Evolutionary conservation across 371 early-diverging fungal genomes (phyloP).

Genomic region (Syncephalis plumigaleata): DNA sequence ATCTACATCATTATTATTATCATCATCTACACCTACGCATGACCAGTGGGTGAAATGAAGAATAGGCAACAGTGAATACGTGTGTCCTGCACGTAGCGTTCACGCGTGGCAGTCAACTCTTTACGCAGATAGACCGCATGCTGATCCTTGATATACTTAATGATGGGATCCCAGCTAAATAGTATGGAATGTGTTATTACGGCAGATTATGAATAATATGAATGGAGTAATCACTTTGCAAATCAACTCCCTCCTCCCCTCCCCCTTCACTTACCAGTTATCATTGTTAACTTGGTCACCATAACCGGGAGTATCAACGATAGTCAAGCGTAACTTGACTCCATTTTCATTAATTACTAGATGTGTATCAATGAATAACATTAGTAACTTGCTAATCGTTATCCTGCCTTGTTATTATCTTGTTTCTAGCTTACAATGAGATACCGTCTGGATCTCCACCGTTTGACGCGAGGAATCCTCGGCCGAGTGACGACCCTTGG

Average conservation of each 20-base stretch:
- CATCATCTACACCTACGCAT: conserved; percentile 28
- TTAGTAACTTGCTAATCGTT: neutral
- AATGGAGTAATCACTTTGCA: too few relatives aligned
- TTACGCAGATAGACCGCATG: conserved; percentile 77
- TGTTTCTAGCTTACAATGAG: conserved; percentile 28
- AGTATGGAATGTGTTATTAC: conserved; percentile 1
- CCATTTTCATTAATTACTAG: conserved; percentile 69
- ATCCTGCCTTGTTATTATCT: neutral
- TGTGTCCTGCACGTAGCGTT: conserved; percentile 69
- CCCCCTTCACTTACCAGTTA: conserved; percentile 32
- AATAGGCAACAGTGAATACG: conserved; percentile 66
- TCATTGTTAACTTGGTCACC: conserved; percentile 80
- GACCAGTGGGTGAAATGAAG: conserved; percentile 59
- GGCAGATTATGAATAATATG: too few relatives aligned
- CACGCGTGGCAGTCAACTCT: conserved; percentile 69
- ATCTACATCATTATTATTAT: too few relatives aligned
- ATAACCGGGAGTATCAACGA: conserved; percentile 69
- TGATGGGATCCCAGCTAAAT: conserved; percentile 67
- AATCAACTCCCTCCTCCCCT: neutral
- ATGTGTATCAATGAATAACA: conserved; percentile 1
- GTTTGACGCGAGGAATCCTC: conserved; percentile 66
- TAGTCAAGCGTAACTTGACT: conserved; percentile 64
- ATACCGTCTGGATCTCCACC: conserved; percentile 66
- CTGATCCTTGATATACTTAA: conserved; percentile 86
- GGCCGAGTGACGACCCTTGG: conserved; percentile 55